Conservation (phyloP, 2,329 filamentous ascomycete species). For the Cryphonectria japonica region DNA sequence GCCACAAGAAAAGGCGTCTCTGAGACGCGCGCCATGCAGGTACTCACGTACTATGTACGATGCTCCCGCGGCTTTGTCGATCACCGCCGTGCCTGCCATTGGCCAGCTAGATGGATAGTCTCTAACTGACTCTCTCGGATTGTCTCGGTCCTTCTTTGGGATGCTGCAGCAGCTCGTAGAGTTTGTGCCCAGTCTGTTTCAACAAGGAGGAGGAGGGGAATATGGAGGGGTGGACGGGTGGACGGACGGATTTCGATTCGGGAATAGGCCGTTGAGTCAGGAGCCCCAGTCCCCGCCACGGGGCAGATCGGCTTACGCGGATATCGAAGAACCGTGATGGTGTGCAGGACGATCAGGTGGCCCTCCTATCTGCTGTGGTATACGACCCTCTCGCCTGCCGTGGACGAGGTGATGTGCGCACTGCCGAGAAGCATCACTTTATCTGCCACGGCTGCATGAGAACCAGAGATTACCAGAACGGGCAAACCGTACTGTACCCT, state of each 20-base stretch:
- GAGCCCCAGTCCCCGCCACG: conserved; percentile 12
- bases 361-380: neutral
- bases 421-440: conserved; percentile 7
- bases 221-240: neutral
- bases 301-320: conserved; percentile 26
- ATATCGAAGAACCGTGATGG: conserved; percentile 20
- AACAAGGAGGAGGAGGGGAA: neutral
- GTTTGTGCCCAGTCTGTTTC: neutral
- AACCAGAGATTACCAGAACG: neutral
- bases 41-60: conserved; percentile 16
- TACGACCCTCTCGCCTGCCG: conserved; percentile 22
- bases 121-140: neutral
- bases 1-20: conserved; percentile 11
- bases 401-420: neutral
- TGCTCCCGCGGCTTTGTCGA: conserved; percentile 15
- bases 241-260: neutral
- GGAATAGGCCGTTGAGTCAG: conserved; percentile 24
- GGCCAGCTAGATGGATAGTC: conserved; percentile 13
- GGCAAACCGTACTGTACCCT: neutral
- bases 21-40: conserved; percentile 30
- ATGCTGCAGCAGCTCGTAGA: neutral
- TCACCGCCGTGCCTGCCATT: conserved; percentile 14
- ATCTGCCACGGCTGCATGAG: conserved; percentile 4
- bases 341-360: conserved; percentile 29
- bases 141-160: conserved; percentile 4